Conservation (phyloP, 2,329 filamentous ascomycete species). For the Diaporthe ilicicola region DNA sequence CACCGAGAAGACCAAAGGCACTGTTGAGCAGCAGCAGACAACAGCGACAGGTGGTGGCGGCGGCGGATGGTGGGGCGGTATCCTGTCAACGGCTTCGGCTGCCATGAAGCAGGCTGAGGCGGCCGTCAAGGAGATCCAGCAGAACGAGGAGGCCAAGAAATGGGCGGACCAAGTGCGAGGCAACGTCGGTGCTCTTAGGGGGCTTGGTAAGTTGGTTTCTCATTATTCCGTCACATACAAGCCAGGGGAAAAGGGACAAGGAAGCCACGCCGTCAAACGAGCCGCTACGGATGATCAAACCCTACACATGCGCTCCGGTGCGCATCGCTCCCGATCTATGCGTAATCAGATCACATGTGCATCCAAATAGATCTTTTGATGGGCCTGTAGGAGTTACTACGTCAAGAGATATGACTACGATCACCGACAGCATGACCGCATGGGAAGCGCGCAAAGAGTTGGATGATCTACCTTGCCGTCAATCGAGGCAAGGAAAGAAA, state of each 20-base stretch:
- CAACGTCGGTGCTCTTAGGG: slow-evolving; percentile 81
- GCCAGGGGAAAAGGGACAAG: neutral
- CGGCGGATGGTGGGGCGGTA: slow-evolving; percentile 66
- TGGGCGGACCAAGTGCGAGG: slow-evolving; percentile 95
- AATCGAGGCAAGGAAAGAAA: neutral
- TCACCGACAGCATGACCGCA: neutral
- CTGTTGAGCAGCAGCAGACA: slow-evolving; percentile 52
- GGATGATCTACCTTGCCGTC: neutral
- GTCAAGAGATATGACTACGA: neutral
- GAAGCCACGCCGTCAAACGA: neutral
- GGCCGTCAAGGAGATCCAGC: slow-evolving; percentile 92
- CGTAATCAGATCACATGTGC: neutral
- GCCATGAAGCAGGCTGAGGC: slow-evolving; percentile 92
- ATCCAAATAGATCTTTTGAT: neutral
- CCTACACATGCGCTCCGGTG: neutral
- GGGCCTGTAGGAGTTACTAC: neutral
- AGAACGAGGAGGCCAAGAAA: slow-evolving; percentile 94
- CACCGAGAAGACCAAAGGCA: slow-evolving; percentile 57
- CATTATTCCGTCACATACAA: neutral
- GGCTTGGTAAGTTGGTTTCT: slow-evolving; percentile 67
- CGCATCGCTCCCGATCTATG: too few species aligned
- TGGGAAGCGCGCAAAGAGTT: neutral
- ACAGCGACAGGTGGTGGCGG: slow-evolving; percentile 37
- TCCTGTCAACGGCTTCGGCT: slow-evolving; percentile 84
- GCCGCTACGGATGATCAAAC: neutral